Evolutionary conservation across 2,329 filamentous ascomycete species (phyloP), one percentile per base, ranked within the genome.

Genomic region (Penicillium sp.): DNA sequence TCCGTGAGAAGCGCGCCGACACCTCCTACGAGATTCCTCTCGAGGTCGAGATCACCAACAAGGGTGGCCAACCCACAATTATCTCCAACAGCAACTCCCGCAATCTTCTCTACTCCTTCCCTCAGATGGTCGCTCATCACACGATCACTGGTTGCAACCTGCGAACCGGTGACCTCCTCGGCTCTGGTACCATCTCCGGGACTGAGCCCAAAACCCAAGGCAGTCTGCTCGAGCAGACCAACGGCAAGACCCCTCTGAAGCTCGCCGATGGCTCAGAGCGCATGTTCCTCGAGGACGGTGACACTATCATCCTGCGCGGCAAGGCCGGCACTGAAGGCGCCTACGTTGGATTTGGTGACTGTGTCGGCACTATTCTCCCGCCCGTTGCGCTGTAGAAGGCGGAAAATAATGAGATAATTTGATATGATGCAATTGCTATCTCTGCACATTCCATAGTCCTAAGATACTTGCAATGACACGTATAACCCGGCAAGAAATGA

Each of bases 51-150:
- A 58, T 72, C 53, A 76, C 66, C 56, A 69, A 65, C 41, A 65
- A 71, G 36, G 75, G 77, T 9, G 80, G 79, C 28, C 74, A 75
- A 45, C 74, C 79, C 0, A 84, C 82, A 0, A 82, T 81, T 0
- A 81, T 92, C 43, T 77, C 80, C 1, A 79, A 73, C 56, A 86
- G 79, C 54, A 86, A 79, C 52, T 81, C 85, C 9, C 82, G 78
- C 59, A 81, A 92, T 64, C 76, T 93, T 10, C 77, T 93, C n/a
- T 93, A 85, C 80, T 91, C 87, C 0, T 93, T 92, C 73, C 82
- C 87, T 4, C 89, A 93, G 69, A 91, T 92, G 88, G 77, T 93
- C 38, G 83, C 89, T 1, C 89, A 93, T 68, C 89, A 93, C 67
- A 85, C 86, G 1, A 80, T 89, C 43, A 88, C 86, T 1, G 89